Base-by-base conservation (phyloP, 202 grass and related monocot species). In the Bolboschoenoplectus hybrid region DNA sequence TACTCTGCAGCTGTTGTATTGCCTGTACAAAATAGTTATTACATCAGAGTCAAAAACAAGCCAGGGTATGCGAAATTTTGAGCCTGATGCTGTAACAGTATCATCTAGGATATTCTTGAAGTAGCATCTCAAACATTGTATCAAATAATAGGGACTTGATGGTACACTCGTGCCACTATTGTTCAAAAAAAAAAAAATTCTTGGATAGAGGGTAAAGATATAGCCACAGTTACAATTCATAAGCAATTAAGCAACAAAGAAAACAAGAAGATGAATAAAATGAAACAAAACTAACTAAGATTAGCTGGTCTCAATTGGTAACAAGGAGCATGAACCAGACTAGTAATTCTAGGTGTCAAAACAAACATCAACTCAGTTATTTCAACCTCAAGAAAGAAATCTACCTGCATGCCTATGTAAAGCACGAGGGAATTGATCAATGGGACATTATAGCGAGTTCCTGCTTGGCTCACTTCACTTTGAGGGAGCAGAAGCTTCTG, bases 381-480 rank as follows among this genome's bases (percentile, higher is more conserved):
- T 50, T 82, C 26, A 67, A 32, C 58, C 61, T 82, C 62, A 91
- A 86, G 82, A 63, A 80, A 57, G 32, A 53, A 47, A 87, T 87
- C 62, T 82, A 98, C 96, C 93, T 98, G 93, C 82, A 95, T 95
- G 85, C 96, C 96, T 8, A 98, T 89, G 68, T 95, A 98, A 81
- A 98, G 88, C 40, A 95, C 93, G 67, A 98, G 91, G 13, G 96
- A 98, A 81, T 98, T 98, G 77, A 98, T 90, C 34, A 98, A 82
- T 84, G 93, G 91, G 57, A 98, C 91, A 91, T 95, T 98, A 52
- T 94, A 98, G 80, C 91, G 91, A 56, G 93, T 94, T n/a, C 93
- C 96, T 75, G 93, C 90, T 70, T 83, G 63, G 74, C 78, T 88
- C 64, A 89, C 91, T 86, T 98, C 96, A 39, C 82, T 95, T 88